A percentile compares a stretch with the other conserved stretches of the same genome.
Conservation (phyloP, 257 asterid genomes). For the Cruciata laevipes region DNA sequence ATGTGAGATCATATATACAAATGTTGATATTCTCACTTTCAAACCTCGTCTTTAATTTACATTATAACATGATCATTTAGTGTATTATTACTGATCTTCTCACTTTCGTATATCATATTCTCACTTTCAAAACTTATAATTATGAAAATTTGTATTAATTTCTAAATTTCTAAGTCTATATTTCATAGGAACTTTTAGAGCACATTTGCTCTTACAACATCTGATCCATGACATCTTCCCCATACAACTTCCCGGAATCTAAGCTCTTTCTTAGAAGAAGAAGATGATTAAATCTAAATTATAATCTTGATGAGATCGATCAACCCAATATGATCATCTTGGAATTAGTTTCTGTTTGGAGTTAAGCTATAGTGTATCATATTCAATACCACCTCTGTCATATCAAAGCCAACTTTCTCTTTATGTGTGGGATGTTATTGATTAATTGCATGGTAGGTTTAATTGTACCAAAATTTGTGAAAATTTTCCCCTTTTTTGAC, state of each 20-base stretch:
- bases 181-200: too few relatives aligned
- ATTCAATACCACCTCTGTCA: neutral
- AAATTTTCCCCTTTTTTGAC: constrained; percentile 31
- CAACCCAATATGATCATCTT: constrained; percentile 11
- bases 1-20: too few relatives aligned
- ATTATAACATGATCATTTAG: too few relatives aligned
- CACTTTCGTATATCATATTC: too few relatives aligned
- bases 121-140: too few relatives aligned
- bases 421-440: neutral
- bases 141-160: too few relatives aligned
- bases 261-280: constrained; percentile 13
- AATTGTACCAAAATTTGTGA: constrained; percentile 14
- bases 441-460: neutral
- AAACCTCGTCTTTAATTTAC: too few relatives aligned
- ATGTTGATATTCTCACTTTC: too few relatives aligned
- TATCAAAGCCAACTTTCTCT: constrained; percentile 5
- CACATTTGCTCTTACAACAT: too few relatives aligned
- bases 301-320: neutral
- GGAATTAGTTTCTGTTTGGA: constrained; percentile 16
- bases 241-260: constrained; percentile 41
- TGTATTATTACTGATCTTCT: too few relatives aligned
- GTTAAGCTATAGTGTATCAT: neutral
- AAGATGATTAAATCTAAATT: neutral
- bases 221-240: constrained; percentile 30
- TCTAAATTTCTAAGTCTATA: too few relatives aligned